Percentiles rank a stretch among this genome's conserved stretches.
Evolutionary conservation across 495 filamentous ascomycete species (phyloP).

Genomic region (Xylaria curta): DNA sequence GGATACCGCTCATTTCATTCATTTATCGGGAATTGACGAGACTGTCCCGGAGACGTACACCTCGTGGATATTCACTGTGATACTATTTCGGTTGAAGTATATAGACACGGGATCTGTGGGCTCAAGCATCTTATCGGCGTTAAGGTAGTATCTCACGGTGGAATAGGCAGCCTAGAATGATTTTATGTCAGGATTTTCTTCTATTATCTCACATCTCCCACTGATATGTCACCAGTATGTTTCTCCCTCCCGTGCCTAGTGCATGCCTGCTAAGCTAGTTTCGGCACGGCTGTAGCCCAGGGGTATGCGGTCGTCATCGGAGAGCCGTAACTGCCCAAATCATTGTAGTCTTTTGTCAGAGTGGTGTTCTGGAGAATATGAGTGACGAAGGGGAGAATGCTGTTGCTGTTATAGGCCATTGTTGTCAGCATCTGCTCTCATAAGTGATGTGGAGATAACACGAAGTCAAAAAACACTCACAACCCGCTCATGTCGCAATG

Average conservation of each 20-base stretch:
- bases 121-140: conserved; percentile 17
- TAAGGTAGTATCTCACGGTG: background rate
- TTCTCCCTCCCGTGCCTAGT: background rate
- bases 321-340: conserved; percentile 53
- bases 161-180: conserved; percentile 10
- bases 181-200: conserved; percentile 8
- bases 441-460: background rate
- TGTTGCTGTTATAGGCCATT: conserved; percentile 39
- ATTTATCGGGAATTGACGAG: background rate
- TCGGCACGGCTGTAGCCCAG: conserved; percentile 52
- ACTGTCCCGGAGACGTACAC: background rate
- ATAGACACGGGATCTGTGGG: conserved; percentile 12
- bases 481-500: conserved; percentile 59
- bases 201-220: background rate
- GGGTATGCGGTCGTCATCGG: conserved; percentile 56
- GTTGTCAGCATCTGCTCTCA: conserved; percentile 27
- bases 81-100: conserved; percentile 1
- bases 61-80: background rate
- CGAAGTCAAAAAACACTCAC: conserved; percentile 39
- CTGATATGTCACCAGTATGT: background rate
- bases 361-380: conserved; percentile 56
- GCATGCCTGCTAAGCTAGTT: conserved; percentile 27
- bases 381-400: conserved; percentile 57
- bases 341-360: conserved; percentile 54
- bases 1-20: background rate